These are phyloP conservation scores for Paulownia fortunei DNA, from an alignment of 257 asterid genomes.

Conservation along the genomic window DNA sequence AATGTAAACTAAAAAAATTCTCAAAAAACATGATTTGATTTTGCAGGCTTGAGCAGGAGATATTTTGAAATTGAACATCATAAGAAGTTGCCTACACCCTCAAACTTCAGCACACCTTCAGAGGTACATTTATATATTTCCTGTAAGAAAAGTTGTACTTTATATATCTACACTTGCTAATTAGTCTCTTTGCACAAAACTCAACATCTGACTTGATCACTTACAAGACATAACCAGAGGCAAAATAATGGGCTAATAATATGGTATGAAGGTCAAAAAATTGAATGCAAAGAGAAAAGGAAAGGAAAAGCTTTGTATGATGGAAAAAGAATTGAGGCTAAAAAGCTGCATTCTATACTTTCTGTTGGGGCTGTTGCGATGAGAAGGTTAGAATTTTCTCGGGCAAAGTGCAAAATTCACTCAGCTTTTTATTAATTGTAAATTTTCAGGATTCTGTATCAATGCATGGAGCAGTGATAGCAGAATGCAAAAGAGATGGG, in stretches of 20 bases:
- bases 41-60: constrained; percentile 50
- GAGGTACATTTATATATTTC: constrained; percentile 38
- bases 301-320: constrained; percentile 38
- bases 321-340: constrained; percentile 49
- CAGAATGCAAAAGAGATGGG: constrained; percentile 41
- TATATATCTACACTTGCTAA: neutral
- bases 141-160: neutral
- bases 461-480: constrained; percentile 51
- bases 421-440: constrained; percentile 38
- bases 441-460: constrained; percentile 55
- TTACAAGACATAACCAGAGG: constrained; percentile 35
- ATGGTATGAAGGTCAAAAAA: constrained; percentile 37
- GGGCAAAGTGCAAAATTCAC: constrained; percentile 41
- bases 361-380: constrained; percentile 49
- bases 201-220: constrained; percentile 26
- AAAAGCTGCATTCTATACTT: constrained; percentile 52
- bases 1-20: neutral
- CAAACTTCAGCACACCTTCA: constrained; percentile 42
- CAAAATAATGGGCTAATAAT: constrained; percentile 52
- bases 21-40: neutral
- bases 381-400: constrained; percentile 51
- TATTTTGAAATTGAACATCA: constrained; percentile 43
- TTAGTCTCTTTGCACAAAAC: constrained; percentile 27
- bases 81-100: constrained; percentile 36
- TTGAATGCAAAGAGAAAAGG: constrained; percentile 13